Evolutionary conservation across 768 basidiomycete genomes (phyloP), one percentile per base, ranked within the genome.

Genomic region (Suillus americanus): DNA sequence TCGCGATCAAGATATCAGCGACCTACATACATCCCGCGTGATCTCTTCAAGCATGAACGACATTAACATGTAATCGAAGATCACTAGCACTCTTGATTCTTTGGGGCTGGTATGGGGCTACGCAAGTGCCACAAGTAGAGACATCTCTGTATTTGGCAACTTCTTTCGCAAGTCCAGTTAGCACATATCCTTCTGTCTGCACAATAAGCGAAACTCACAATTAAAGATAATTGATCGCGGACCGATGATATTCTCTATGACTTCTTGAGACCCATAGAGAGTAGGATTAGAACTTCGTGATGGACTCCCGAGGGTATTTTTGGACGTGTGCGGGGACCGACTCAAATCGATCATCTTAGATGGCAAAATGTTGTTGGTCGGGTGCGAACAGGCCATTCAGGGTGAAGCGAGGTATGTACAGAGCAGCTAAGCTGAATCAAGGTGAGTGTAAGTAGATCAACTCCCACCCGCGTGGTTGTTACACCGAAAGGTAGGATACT

Each of bases 41-140:
- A 74, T 48, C 45, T 72, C 71, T 57, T 75, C 74, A 9, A 75
- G 66, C 71, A 75, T 74, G 63, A 75, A 74, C 9, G 74, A 75
- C 18, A 62, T 25, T 14, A 71, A 4, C 18, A 75, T 75, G 23
- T 73, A 75, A 53, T 68, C 64, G 33, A 72, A 66, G 23, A 75
- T 75, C 16, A 55, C 70, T 38, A 75, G 73, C 16, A 55, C 70
- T 38, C 67, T 66, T 65, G 74, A 46, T 46, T 69, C 67, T 33
- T 63, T 43, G 38, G 59, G 68, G 28, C 68, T 70, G 33, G 74
- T 70, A 37, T 68, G 62, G 5, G 74, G 73, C 54, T 57, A 45
- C 9, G 69, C 68, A 5, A 72, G 59, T 14, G 73, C 68, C 5
- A 73, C 74, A 2, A 74, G 60, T 1, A 76, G 40, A 12, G 70